Percentiles rank a stretch among this genome's conserved stretches.
Evolutionary conservation across 106 monocot genomes (phyloP).

Genomic region (Allium fistulosum): DNA sequence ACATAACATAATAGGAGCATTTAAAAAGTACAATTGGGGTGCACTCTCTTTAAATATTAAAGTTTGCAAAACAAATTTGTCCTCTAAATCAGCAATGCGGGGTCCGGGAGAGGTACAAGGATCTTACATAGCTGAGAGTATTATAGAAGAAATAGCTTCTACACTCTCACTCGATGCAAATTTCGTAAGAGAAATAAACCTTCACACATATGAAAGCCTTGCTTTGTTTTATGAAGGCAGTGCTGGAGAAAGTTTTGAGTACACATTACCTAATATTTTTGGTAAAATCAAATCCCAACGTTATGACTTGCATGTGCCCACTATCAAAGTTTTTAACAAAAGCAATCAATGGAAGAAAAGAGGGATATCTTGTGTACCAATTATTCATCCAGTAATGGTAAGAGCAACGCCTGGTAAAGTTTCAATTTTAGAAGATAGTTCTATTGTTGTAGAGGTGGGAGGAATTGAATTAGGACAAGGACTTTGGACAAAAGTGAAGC

Average conservation of each 20-base stretch:
- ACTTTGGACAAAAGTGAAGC: slow-evolving; percentile 88
- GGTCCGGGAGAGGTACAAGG: slow-evolving; percentile 78
- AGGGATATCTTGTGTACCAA: slow-evolving; percentile 63
- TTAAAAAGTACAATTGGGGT: slow-evolving; percentile 90
- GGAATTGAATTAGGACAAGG: slow-evolving; percentile 86
- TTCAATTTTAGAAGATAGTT: slow-evolving; percentile 61
- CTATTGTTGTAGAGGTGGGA: slow-evolving; percentile 81
- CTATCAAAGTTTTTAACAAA: slow-evolving; percentile 39
- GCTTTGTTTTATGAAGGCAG: slow-evolving; percentile 25
- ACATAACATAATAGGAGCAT: slow-evolving; percentile 24
- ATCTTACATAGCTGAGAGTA: slow-evolving; percentile 66
- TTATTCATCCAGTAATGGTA: slow-evolving; percentile 30
- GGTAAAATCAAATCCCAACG: slow-evolving; percentile 23
- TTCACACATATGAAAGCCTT: slow-evolving; percentile 66
- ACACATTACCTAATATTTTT: slow-evolving; percentile 49
- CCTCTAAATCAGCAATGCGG: slow-evolving; percentile 70
- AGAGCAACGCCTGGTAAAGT: slow-evolving; percentile 65
- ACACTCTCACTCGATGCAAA: slow-evolving; percentile 35
- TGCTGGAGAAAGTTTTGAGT: slow-evolving; percentile 38
- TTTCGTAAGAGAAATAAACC: slow-evolving; percentile 41
- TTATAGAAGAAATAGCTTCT: slow-evolving; percentile 75
- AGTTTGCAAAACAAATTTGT: slow-evolving; percentile 65
- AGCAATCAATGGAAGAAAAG: slow-evolving; percentile 58
- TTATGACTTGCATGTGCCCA: slow-evolving; percentile 22
- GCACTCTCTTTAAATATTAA: slow-evolving; percentile 60